Evolutionary conservation across 2,329 filamentous ascomycete genomes (phyloP).

Genomic region (Talaromyces pinophilus): DNA sequence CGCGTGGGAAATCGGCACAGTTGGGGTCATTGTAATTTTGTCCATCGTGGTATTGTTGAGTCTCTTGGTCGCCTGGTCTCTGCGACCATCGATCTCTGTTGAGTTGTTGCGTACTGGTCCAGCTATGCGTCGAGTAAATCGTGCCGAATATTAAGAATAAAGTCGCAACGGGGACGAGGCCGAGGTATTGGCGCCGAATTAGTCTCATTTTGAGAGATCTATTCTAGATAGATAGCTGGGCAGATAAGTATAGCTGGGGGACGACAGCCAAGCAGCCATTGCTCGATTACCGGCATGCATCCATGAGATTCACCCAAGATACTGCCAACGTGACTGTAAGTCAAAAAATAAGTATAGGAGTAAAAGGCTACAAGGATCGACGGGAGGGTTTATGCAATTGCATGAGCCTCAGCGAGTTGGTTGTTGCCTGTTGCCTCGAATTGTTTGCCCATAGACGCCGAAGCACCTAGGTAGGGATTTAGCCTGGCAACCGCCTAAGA

Average conservation of each 20-base stretch:
- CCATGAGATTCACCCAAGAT: not conserved
- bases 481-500: not conserved
- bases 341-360: not conserved
- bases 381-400: not conserved
- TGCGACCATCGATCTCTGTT: constrained; percentile 5
- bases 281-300: not conserved
- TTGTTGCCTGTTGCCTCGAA: not conserved
- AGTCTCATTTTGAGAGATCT: constrained; percentile 4
- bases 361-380: not conserved
- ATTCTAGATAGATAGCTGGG: not conserved
- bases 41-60: not conserved
- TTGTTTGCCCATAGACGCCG: not conserved
- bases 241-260: not conserved
- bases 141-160: constrained; percentile 15
- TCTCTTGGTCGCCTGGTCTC: not conserved
- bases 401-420: not conserved
- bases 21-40: constrained; percentile 1
- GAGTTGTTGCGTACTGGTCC: constrained; percentile 11
- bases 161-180: not conserved
- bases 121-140: constrained; percentile 14
- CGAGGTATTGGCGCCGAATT: constrained; percentile 8
- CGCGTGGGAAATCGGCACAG: constrained; percentile 34
- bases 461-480: not conserved
- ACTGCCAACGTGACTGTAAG: not conserved
- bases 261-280: constrained; percentile 11